phyloP scores from a whole-genome alignment of 192 early-diverging fungal genomes.

The Coemansia sp. region DNA sequence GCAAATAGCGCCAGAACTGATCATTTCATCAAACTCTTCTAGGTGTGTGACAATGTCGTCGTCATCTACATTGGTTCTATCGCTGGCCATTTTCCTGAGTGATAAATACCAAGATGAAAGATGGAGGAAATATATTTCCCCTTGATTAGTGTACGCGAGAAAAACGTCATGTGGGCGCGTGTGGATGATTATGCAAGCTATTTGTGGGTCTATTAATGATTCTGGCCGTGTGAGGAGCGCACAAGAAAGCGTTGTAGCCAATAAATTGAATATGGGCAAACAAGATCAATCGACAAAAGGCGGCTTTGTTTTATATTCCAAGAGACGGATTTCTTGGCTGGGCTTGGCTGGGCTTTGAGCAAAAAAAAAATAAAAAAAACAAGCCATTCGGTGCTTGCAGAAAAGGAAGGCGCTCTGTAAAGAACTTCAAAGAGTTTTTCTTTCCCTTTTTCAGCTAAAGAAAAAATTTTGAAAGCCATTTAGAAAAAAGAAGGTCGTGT shows the following conservation, averaged over 20 bases:
- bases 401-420: neutral
- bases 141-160: neutral
- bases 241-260: too few relatives aligned
- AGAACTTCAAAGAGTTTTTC: neutral
- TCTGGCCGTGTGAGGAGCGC: too few relatives aligned
- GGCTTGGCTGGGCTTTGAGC: neutral
- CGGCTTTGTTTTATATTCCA: neutral
- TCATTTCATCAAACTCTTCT: constrained; percentile 23
- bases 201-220: neutral
- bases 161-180: neutral
- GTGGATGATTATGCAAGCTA: neutral
- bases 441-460: neutral
- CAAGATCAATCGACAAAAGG: neutral
- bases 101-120: neutral
- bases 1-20: constrained; percentile 18
- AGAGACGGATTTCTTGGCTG: neutral
- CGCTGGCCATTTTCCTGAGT: neutral
- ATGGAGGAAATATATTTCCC: neutral
- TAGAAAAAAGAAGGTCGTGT: neutral
- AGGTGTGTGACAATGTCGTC: constrained; percentile 9
- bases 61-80: neutral
- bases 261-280: neutral
- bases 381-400: neutral
- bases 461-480: neutral
- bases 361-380: neutral